A percentile compares a stretch with the other conserved stretches of the same genome.
Evolutionary conservation across 2,329 filamentous ascomycete genomes (phyloP).

Genomic region (Geosmithia flava): DNA sequence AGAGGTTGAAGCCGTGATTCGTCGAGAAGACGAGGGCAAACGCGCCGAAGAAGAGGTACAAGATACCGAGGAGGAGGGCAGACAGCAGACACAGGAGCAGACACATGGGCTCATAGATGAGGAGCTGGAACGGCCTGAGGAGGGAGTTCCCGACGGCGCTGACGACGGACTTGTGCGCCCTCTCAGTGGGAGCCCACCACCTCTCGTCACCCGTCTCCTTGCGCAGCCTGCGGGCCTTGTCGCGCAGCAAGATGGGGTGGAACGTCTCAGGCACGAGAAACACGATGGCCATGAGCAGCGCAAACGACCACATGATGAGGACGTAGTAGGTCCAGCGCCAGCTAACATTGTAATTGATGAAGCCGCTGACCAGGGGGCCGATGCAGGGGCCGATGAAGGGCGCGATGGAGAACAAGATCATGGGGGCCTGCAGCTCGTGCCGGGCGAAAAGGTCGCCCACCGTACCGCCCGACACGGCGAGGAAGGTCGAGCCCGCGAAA

Average conservation of each 20-base stretch:
- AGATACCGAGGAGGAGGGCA: conserved; percentile 72
- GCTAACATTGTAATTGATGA: conserved; percentile 62
- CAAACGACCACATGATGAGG: conserved; percentile 68
- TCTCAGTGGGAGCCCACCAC: conserved; percentile 70
- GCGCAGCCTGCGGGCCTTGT: conserved; percentile 58
- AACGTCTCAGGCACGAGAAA: conserved; percentile 82
- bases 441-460: conserved; percentile 68
- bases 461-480: conserved; percentile 71
- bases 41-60: conserved; percentile 87
- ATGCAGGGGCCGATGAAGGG: conserved; percentile 52
- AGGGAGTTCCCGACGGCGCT: conserved; percentile 47
- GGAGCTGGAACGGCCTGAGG: conserved; percentile 63
- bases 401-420: conserved; percentile 65
- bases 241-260: conserved; percentile 58
- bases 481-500: conserved; percentile 54
- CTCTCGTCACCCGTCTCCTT: conserved; percentile 65
- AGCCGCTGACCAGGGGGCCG: conserved; percentile 57
- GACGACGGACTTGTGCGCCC: conserved; percentile 52
- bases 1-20: conserved; percentile 65
- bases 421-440: conserved; percentile 61
- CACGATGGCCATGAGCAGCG: conserved; percentile 49
- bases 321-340: conserved; percentile 85
- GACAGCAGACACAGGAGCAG: conserved; percentile 71
- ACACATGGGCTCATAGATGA: conserved; percentile 76
- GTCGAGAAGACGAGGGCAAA: conserved; percentile 68